Percentiles rank a stretch among this genome's conserved stretches.
phyloP scores from a whole-genome alignment of 805 yeast species.

The Lipomyces sp. region DNA sequence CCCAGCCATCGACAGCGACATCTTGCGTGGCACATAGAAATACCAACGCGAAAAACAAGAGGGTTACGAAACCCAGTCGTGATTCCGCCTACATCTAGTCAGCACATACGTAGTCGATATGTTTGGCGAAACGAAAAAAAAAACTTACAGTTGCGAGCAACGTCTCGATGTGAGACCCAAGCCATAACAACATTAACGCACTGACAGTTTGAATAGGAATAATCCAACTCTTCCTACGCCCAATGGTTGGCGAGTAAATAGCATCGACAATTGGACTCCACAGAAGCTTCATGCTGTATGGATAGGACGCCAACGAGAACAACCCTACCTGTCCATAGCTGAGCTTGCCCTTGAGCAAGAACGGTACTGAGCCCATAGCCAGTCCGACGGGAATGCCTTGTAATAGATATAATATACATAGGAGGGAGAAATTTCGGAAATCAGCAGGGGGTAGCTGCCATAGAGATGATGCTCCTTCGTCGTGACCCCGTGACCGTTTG shows the following conservation, averaged over 20 bases:
- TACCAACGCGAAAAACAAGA: constrained; percentile 74
- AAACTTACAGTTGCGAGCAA: constrained; percentile 51
- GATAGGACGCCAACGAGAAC: constrained; percentile 90
- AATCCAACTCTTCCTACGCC: constrained; percentile 92
- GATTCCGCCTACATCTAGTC: constrained; percentile 45
- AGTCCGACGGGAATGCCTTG: constrained; percentile 98
- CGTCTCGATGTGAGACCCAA: constrained; percentile 64
- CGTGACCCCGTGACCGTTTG: constrained; percentile 1
- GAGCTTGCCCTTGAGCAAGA: constrained; percentile 77
- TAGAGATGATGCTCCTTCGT: constrained; percentile 32
- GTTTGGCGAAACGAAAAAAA: too few relatives aligned
- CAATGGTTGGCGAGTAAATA: constrained; percentile 64
- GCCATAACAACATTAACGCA: constrained; percentile 56
- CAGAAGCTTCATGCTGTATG: constrained; percentile 85
- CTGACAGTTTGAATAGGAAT: constrained; percentile 82
- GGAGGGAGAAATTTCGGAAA: constrained; percentile 71
- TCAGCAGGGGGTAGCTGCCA: constrained; percentile 51
- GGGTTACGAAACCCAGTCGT: constrained; percentile 60
- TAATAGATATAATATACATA: constrained; percentile 75
- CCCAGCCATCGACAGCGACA: constrained; percentile 99
- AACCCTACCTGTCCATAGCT: constrained; percentile 89
- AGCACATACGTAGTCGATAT: background rate
- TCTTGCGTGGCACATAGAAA: constrained; percentile 96
- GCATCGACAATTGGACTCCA: constrained; percentile 99
- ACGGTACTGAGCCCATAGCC: constrained; percentile 94